phyloP scores from a whole-genome alignment of 1,284 basidiomycete species.

The Amylostereum areolatum region DNA sequence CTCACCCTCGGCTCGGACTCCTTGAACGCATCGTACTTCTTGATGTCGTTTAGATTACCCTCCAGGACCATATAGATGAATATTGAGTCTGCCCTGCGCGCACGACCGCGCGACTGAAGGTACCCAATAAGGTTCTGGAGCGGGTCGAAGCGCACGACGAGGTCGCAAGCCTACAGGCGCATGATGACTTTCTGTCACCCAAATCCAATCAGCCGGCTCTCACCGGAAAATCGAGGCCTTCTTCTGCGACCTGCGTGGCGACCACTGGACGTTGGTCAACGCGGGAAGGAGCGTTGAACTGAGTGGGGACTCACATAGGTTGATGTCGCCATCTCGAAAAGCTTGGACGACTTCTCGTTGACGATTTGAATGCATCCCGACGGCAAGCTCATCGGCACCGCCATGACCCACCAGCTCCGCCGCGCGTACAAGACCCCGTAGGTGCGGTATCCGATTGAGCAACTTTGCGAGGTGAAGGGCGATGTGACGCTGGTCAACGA shows the following conservation, averaged over 20 bases:
- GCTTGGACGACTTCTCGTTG: slow-evolving; percentile 54
- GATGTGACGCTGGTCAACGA: slow-evolving; percentile 77
- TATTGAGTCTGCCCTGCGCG: slow-evolving; percentile 66
- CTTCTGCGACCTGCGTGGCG: slow-evolving; percentile 82
- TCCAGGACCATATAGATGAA: slow-evolving; percentile 76
- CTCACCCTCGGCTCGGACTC: slow-evolving; percentile 60
- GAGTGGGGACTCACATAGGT: slow-evolving; percentile 53
- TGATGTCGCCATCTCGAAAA: slow-evolving; percentile 62
- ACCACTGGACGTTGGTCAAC: slow-evolving; percentile 43
- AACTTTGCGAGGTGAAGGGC: slow-evolving; percentile 65
- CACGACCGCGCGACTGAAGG: slow-evolving; percentile 79
- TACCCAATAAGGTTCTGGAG: slow-evolving; percentile 77
- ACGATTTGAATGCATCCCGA: slow-evolving; percentile 44
- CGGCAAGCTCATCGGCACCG: slow-evolving; percentile 31
- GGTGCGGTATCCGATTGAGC: slow-evolving; percentile 49
- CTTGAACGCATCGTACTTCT: slow-evolving; percentile 52
- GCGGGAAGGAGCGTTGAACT: background rate
- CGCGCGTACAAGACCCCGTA: slow-evolving; percentile 52
- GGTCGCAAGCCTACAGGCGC: slow-evolving; percentile 59
- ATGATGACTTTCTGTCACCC: no score
- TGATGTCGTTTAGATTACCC: slow-evolving; percentile 45
- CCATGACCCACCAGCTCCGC: slow-evolving; percentile 71
- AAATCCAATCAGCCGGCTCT: slow-evolving; percentile 9
- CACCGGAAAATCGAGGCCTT: slow-evolving; percentile 82
- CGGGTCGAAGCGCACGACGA: slow-evolving; percentile 78